Base-by-base conservation (phyloP, 495 filamentous ascomycete genomes). In the Lophiotrema nucula region DNA sequence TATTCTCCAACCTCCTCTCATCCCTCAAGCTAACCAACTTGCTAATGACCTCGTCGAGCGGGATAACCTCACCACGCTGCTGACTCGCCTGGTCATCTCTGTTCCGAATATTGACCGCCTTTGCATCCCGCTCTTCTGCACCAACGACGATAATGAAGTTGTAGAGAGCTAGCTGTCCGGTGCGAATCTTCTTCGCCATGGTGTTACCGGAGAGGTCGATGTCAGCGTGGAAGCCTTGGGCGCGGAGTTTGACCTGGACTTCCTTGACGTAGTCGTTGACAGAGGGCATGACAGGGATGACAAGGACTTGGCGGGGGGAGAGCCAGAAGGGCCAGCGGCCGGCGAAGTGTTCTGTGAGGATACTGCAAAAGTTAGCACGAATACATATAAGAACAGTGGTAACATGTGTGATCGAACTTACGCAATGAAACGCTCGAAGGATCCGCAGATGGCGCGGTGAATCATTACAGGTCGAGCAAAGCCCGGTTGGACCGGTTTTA, bases 271-370 rank as follows among this genome's bases (percentile, higher is more conserved):
- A 98, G 60, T 90, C 88, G 64, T 90, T 86, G 58, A 85, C 83
- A 27, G 82, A 80, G 18, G 87, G 87, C 80, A 92, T 92, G 58
- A 98, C 92, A 2, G 93, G 95, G 6, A 97, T 85, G 51, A 97
- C 83, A 58, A 97, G 76, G 44, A 97, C 82, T 75, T 98, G 93
- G 18, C 92, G 85, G 23, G 93, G 93, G 60, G 85, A 92, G 55
- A 98, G 74, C 93, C 93, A 98, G 81, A 97, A 96, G 0, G 93
- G 93, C 92, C 92, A 97, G 74, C 96, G 96, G 60, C 93, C 93
- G 37, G 78, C 93, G 68, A 96, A 98, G 71, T 97, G 93, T 76
- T 98, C 93, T 22, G 79, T 90, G 53, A 97, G 75, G 60, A 98
- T 95, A 51, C 87, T 93, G 56, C 16, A 35, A 49, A 1, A 1